Percentiles rank a stretch among this genome's conserved stretches.
Evolutionary conservation across 129 eudicot species (phyloP).

Genomic region (Scalesia atractyloides): DNA sequence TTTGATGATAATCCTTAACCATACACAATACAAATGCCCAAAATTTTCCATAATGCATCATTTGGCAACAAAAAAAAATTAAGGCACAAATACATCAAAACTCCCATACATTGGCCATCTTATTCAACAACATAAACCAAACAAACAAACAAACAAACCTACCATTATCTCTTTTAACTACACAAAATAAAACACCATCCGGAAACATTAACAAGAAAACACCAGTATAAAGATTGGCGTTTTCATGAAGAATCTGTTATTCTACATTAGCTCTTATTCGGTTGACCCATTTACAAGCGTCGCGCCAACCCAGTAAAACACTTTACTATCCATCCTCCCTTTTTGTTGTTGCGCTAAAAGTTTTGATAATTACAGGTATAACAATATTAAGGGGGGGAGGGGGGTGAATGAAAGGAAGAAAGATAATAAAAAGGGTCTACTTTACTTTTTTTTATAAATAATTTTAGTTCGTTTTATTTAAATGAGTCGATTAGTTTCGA

Average conservation of each 20-base stretch:
- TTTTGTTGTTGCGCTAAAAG: constrained; percentile 19
- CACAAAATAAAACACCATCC: constrained; percentile 3
- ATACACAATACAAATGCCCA: constrained; percentile 2
- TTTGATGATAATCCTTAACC: constrained; percentile 6
- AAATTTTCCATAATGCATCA: constrained; percentile 4
- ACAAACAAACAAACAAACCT: constrained; percentile 26
- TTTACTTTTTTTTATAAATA: constrained; percentile 12
- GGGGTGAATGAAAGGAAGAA: neutral
- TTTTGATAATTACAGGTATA: constrained; percentile 23
- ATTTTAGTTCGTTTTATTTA: constrained; percentile 28
- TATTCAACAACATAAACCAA: constrained; percentile 36
- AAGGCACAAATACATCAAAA: constrained; percentile 26
- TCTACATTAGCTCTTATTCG: constrained; percentile 37
- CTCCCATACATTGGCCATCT: constrained; percentile 29
- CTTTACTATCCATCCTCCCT: constrained; percentile 34
- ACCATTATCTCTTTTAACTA: constrained; percentile 22
- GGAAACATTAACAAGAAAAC: constrained; percentile 24
- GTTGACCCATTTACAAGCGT: constrained; percentile 41
- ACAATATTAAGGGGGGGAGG: constrained; percentile 33
- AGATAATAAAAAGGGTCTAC: constrained; percentile 2
- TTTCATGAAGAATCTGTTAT: constrained; percentile 21
- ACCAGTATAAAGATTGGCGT: constrained; percentile 2
- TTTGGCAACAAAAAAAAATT: constrained; percentile 4
- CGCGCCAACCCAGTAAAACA: constrained; percentile 34
- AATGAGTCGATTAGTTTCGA: constrained; percentile 67